Evolutionary conservation across 1,139 yeast genomes (phyloP), one percentile per base, ranked within the genome.

Genomic region (Lodderomyces elongisporus): DNA sequence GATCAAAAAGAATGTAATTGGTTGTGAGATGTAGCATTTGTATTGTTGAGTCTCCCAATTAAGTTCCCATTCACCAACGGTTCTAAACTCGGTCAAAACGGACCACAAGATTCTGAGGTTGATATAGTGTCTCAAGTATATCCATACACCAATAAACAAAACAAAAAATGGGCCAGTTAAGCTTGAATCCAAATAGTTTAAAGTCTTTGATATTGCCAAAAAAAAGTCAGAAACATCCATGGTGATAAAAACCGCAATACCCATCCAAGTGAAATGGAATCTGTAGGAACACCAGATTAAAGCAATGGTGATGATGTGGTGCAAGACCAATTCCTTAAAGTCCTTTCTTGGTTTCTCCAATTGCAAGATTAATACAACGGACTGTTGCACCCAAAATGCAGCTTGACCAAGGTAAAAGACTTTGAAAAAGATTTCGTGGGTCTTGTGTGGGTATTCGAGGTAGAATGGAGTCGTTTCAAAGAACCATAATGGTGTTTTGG

Each of bases 311-410:
- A 91, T 79, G 43, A 91, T 74, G 57, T 91, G 99, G 57, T 91
- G 99, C 60, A 88, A 79, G 15, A 89, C 88, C 43, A 91, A 73
- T 60, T 91, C 98, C 48, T 78, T 68, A 59, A 81, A 89, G 58
- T 91, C 99, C 58, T 87, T 88, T 58, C 99, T 74, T 37, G 96
- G 97, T 58, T 87, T 87, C 59, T 91, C 99, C 42, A 91, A 71
- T 58, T 85, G 95, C 45, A 93, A 67, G 36, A 79, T 62, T 42
- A 91, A 67, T 17, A 91, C 82, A 27, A 85, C 77, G 1, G 93
- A 81, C 60, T 91, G 98, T 62, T 91, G 99, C 13, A 88, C 79
- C 99, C 99, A 91, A 59, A 87, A 91, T 2, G 96, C 85, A 5
- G 97, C 96, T 63, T 91, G 98, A 26, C 87, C 79, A 44, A 91